These are phyloP conservation scores for Rhinocladiella similis DNA, from an alignment of 2,329 filamentous ascomycete species.

Conservation along the genomic window DNA sequence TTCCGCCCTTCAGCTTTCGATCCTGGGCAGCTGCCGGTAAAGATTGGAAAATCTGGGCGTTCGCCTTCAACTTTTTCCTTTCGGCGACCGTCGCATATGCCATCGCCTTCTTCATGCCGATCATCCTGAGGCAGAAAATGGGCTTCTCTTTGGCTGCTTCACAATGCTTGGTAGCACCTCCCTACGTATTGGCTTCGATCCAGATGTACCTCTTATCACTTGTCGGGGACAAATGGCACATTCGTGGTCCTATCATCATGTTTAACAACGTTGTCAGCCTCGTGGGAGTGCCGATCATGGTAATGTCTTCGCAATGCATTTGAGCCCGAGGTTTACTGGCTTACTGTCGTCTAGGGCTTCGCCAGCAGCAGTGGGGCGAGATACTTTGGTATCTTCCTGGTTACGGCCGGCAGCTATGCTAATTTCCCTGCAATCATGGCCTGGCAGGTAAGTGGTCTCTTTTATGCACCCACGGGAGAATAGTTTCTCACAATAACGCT, in stretches of 20 bases:
- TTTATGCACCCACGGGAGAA: too few species aligned
- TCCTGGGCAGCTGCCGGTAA: slow-evolving; percentile 49
- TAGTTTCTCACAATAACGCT: too few species aligned
- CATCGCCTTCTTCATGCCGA: slow-evolving; percentile 75
- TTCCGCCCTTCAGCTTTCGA: slow-evolving; percentile 43
- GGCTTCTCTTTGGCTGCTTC: slow-evolving; percentile 63
- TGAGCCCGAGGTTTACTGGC: too few species aligned
- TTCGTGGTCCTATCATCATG: slow-evolving; percentile 71
- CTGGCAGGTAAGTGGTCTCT: too few species aligned
- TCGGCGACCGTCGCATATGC: slow-evolving; percentile 73
- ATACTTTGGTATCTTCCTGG: slow-evolving; percentile 73
- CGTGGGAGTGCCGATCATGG: too few species aligned
- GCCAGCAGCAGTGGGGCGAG: slow-evolving; percentile 54
- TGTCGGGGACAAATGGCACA: slow-evolving; percentile 65
- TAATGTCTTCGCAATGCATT: too few species aligned
- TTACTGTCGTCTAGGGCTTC: too few species aligned
- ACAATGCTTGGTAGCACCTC: slow-evolving; percentile 72
- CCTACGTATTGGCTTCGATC: slow-evolving; percentile 62
- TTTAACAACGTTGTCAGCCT: slow-evolving; percentile 66
- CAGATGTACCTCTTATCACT: slow-evolving; percentile 72
- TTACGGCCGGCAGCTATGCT: slow-evolving; percentile 71
- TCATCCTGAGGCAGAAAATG: slow-evolving; percentile 67
- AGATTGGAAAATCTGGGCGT: slow-evolving; percentile 57
- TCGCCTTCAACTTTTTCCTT: slow-evolving; percentile 48
- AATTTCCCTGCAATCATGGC: slow-evolving; percentile 74